Evolutionary conservation across 192 early-diverging fungal genomes (phyloP).

Genomic region (Allomyces macrogynus): DNA sequence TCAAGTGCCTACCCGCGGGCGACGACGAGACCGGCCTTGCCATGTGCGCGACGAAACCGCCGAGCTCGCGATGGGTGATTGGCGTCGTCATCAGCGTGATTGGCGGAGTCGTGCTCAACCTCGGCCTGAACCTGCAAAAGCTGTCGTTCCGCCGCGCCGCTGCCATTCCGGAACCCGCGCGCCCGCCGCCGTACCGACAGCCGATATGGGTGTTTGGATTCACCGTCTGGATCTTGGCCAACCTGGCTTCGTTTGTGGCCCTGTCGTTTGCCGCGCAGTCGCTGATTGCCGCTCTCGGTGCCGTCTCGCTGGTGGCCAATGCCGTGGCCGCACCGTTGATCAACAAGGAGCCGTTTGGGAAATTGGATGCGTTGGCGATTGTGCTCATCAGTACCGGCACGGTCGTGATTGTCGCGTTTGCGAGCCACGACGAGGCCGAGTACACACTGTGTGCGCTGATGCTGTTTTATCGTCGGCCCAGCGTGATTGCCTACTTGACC

Average conservation of each 20-base stretch:
- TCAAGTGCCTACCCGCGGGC: background rate
- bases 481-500: conserved; percentile 44
- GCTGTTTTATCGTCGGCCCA: conserved; percentile 33
- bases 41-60: background rate
- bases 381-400: conserved; percentile 53
- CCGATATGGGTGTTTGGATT: background rate
- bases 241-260: background rate
- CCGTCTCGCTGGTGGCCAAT: conserved; percentile 57
- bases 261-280: conserved; percentile 54
- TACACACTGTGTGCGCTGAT: conserved; percentile 55
- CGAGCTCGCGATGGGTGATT: background rate
- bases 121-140: background rate
- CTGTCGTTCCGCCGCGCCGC: background rate
- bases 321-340: conserved; percentile 55
- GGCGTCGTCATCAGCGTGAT: background rate
- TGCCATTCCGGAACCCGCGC: background rate
- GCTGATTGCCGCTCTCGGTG: conserved; percentile 53
- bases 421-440: conserved; percentile 13
- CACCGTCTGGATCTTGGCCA: background rate
- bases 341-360: conserved; percentile 45
- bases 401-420: conserved; percentile 48
- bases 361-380: conserved; percentile 48
- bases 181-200: background rate
- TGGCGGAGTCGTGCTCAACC: background rate
- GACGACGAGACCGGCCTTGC: background rate